These are phyloP conservation scores for Plasmodium gonderi DNA, from an alignment of 169 alveolate species.

Conservation along the genomic window DNA sequence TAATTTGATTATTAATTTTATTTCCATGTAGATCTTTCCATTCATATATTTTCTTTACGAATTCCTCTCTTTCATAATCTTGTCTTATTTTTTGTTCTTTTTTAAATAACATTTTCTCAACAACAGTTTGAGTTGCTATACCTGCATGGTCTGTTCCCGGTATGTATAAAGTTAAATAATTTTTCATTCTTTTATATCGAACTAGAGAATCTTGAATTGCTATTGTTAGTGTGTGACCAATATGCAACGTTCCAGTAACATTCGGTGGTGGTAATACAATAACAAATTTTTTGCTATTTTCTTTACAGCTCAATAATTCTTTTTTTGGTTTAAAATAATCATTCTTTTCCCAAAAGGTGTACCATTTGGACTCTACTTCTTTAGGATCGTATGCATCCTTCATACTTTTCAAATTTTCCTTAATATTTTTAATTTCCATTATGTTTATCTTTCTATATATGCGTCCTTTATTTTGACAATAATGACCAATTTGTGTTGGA, in stretches of 20 bases:
- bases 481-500: background rate
- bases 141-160: constrained; percentile 99
- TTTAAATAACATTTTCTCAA: constrained; percentile 95
- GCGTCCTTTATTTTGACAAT: background rate
- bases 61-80: constrained; percentile 97
- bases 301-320: constrained; percentile 63
- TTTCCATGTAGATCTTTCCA: constrained; percentile 99
- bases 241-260: constrained; percentile 99
- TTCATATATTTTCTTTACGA: constrained; percentile 95
- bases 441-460: constrained; percentile 5
- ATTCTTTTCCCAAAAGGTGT: constrained; percentile 95
- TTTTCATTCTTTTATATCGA: constrained; percentile 97
- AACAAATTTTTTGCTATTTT: constrained; percentile 88
- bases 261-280: constrained; percentile 99
- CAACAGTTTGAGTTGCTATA: constrained; percentile 99
- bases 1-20: constrained; percentile 92
- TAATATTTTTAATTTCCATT: constrained; percentile 23
- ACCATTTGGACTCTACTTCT: constrained; percentile 96
- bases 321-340: constrained; percentile 86
- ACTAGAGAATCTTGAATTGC: constrained; percentile 98
- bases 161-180: constrained; percentile 96
- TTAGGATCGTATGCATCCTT: constrained; percentile 95
- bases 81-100: constrained; percentile 94
- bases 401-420: constrained; percentile 75
- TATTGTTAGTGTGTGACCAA: constrained; percentile 99